Evolutionary conservation across 371 early-diverging fungal species (phyloP), one percentile per base, ranked within the genome.

Genomic region (Blakeslea trispora): DNA sequence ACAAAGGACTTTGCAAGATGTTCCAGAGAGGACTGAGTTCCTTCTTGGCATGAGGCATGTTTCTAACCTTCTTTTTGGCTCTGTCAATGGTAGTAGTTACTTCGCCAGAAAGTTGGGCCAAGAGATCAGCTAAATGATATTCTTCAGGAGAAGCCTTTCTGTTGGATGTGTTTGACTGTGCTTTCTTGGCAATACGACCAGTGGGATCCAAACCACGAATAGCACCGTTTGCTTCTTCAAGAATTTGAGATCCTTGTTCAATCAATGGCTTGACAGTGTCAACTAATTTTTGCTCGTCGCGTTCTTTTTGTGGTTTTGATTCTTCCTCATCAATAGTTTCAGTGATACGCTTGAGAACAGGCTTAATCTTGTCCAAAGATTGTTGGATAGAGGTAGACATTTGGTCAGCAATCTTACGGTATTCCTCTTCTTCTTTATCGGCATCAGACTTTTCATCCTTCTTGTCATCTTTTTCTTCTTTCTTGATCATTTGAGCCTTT

Each of bases 11-110:
- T 45, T 62, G 63, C 23, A 70, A 55, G 17, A 66, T 56, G 31
- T 58, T 60, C 66, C 66, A 63, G 4, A 70, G 43, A 15, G 70
- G 70, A 32, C 55, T 63, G n/a, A 70, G 57, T 14, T 51, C 55
- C 43, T 60, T 58, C 44, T 70, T 58, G 14, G 70, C 70, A 42
- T 66, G 53, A 18, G 70, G 70, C 67, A 70, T 66, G 45, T 49
- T 56, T 34, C 58, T 59, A 11, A 70, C 18, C 59, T 66, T 66
- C 50, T 70, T 70, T 55, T 66, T 70, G 19, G 70, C 66, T n/a
- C 48, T 59, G 18, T 70, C 70, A 41, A 70, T 70, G 2, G 70
- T 66, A 3, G 56, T 55, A 23, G 56, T 43, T 6, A 70, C 64
- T 45, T 70, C 70, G 7, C 69, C 69, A 32, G 69, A 46, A 17